Evolutionary conservation across 2,329 filamentous ascomycete species (phyloP).

Genomic region (Endoconidiophora polonica): DNA sequence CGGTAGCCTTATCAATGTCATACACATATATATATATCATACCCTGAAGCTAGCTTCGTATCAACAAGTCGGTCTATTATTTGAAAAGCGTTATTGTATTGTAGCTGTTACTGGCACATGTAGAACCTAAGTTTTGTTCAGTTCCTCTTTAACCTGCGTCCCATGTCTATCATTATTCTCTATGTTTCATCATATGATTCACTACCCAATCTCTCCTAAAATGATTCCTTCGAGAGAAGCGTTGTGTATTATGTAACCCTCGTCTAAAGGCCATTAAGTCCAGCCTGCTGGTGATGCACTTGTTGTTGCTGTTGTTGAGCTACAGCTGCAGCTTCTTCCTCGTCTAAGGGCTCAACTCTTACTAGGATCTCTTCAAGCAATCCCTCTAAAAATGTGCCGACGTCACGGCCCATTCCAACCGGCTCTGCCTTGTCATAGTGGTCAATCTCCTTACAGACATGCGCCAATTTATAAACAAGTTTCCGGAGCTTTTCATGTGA

Average conservation of each 20-base stretch:
- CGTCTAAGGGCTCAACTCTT: conserved; percentile 73
- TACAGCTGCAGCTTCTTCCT: conserved; percentile 31
- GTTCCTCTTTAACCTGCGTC: not conserved
- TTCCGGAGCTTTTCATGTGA: conserved; percentile 71
- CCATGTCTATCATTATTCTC: not conserved
- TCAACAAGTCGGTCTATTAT: too few species aligned
- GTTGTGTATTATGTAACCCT: not conserved
- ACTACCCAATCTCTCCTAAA: not conserved
- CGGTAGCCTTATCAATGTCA: too few species aligned
- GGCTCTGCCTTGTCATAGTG: conserved; percentile 70
- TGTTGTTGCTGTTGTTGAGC: conserved; percentile 1
- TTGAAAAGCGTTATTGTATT: too few species aligned
- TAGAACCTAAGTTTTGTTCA: too few species aligned
- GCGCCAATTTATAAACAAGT: conserved; percentile 66
- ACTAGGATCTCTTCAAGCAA: conserved; percentile 82
- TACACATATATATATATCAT: too few species aligned
- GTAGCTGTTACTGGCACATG: too few species aligned
- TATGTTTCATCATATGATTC: not conserved
- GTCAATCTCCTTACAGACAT: conserved; percentile 80
- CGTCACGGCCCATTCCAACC: conserved; percentile 85
- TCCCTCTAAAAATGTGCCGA: conserved; percentile 77
- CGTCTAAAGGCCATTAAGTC: conserved; percentile 2
- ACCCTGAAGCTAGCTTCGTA: too few species aligned
- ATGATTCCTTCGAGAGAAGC: not conserved
- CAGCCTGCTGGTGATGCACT: not conserved